Evolutionary conservation across 352 stramenopile species (phyloP).

Genomic region (Globisporangium megalacanthum): DNA sequence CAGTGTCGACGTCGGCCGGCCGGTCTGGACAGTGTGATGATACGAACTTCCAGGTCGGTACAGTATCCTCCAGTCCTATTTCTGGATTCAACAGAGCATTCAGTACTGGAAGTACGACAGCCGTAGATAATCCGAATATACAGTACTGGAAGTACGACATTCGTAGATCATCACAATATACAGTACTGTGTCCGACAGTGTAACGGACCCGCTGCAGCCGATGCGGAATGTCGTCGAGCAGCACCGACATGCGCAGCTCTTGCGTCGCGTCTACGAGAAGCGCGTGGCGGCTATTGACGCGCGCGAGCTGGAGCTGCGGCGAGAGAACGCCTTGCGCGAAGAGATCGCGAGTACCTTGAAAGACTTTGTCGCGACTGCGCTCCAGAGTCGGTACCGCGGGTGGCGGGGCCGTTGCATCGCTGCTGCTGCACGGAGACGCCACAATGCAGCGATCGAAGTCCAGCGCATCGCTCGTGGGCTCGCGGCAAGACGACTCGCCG

Average conservation of each 20-base stretch:
- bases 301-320: slow-evolving; percentile 35
- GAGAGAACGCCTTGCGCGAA: slow-evolving; percentile 60
- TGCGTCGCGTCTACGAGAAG: slow-evolving; percentile 52
- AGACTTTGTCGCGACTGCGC: slow-evolving; percentile 58
- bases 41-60: too few species aligned
- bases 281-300: slow-evolving; percentile 35
- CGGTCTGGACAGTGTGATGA: background rate
- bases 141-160: background rate
- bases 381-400: slow-evolving; percentile 60
- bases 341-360: slow-evolving; percentile 75
- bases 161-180: slow-evolving; percentile 2
- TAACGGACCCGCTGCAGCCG: background rate
- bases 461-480: slow-evolving; percentile 48
- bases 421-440: slow-evolving; percentile 21
- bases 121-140: too few species aligned
- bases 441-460: slow-evolving; percentile 54
- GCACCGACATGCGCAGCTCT: slow-evolving; percentile 43
- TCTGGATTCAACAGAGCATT: too few species aligned
- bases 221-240: slow-evolving; percentile 48
- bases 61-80: too few species aligned
- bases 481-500: slow-evolving; percentile 35
- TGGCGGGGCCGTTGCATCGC: slow-evolving; percentile 48
- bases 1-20: background rate
- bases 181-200: too few species aligned
- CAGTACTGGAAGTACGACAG: too few species aligned